A percentile compares a stretch with the other conserved stretches of the same genome.
These are phyloP conservation scores for Arthrobotrys conoides DNA, from an alignment of 2,329 filamentous ascomycete genomes.

Conservation along the genomic window DNA sequence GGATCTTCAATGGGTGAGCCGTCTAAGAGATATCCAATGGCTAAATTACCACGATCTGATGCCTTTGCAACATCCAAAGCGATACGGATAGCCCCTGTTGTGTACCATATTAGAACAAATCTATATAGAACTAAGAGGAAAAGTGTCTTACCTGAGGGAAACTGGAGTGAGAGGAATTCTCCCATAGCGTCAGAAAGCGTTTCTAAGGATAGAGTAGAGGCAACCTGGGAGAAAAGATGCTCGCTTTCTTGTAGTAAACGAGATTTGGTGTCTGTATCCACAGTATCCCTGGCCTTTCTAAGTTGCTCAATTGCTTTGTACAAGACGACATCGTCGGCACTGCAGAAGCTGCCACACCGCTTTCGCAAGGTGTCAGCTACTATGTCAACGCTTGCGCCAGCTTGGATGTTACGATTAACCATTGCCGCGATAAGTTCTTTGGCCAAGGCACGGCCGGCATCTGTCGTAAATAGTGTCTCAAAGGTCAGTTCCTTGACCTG, in stretches of 20 bases:
- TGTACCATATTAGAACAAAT: conserved; percentile 66
- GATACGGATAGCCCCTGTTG: conserved; percentile 81
- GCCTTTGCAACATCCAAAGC: conserved; percentile 86
- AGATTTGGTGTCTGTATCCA: conserved; percentile 81
- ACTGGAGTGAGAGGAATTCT: conserved; percentile 85
- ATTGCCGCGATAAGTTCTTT: conserved; percentile 97
- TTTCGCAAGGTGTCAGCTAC: conserved; percentile 93
- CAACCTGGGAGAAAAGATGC: conserved; percentile 88
- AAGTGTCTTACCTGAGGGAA: conserved; percentile 67
- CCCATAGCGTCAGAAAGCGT: conserved; percentile 83
- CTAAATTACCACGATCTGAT: conserved; percentile 87
- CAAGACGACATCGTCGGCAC: conserved; percentile 94
- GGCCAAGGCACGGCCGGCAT: conserved; percentile 86
- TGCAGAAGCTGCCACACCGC: conserved; percentile 96
- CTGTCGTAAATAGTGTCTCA: conserved; percentile 85
- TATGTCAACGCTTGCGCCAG: conserved; percentile 96
- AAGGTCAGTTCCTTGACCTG: conserved; percentile 84
- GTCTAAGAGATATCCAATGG: conserved; percentile 88
- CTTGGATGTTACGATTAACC: conserved; percentile 96
- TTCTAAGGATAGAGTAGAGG: conserved; percentile 82
- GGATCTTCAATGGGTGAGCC: conserved; percentile 80
- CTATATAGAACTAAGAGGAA: neutral
- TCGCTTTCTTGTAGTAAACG: conserved; percentile 89
- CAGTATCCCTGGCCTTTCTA: conserved; percentile 85
- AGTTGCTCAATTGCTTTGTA: conserved; percentile 98